Conservation (phyloP, 306 rosid genomes). For the Rubus idaeus region DNA sequence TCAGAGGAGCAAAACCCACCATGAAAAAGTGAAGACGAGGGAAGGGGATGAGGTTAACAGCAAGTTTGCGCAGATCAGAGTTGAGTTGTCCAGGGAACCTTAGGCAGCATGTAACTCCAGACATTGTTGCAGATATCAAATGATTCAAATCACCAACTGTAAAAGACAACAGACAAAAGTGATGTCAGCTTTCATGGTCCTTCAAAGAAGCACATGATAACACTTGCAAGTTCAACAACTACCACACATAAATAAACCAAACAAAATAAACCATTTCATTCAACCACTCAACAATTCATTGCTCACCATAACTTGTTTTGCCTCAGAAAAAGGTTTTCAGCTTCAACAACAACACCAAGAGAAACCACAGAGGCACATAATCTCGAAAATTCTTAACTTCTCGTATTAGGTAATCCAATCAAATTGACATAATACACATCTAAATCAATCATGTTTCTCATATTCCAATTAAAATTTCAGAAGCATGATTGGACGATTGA, state of each 20-base stretch:
- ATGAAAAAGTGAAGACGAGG: slow-evolving; percentile 52
- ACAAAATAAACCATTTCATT: background rate
- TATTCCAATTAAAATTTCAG: no score
- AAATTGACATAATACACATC: no score
- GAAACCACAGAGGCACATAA: no score
- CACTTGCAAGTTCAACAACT: no score
- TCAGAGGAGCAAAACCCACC: slow-evolving; percentile 49
- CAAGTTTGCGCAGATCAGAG: slow-evolving; percentile 46
- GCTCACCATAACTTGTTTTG: no score
- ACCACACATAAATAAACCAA: background rate
- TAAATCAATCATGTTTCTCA: no score
- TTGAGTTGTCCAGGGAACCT: slow-evolving; percentile 49
- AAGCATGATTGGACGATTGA: no score
- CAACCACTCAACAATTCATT: background rate
- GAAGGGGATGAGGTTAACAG: slow-evolving; percentile 44
- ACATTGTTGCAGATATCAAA: slow-evolving; percentile 45
- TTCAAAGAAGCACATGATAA: no score
- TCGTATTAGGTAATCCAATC: no score
- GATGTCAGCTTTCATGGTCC: background rate
- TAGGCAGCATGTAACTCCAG: slow-evolving; percentile 46
- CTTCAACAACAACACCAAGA: background rate
- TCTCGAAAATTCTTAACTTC: no score
- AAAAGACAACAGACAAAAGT: background rate
- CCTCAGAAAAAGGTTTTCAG: background rate
- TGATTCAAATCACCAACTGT: slow-evolving; percentile 51